phyloP scores from a whole-genome alignment of 495 filamentous ascomycete species.

The Cladorrhinum samala region DNA sequence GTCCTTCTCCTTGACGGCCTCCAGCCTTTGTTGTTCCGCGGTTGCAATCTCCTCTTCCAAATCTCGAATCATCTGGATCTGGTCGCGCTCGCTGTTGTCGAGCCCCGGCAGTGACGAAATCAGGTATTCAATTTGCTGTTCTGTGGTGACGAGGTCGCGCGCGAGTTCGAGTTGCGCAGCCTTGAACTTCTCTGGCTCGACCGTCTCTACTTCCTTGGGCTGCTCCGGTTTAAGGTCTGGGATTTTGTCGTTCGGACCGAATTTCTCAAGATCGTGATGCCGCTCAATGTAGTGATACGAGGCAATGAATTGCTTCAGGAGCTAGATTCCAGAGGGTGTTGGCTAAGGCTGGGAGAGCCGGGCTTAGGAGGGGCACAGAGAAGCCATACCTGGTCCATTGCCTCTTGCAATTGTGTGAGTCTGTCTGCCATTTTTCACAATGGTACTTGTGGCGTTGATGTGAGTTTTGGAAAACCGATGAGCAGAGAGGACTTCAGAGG shows the following conservation, averaged over 20 bases:
- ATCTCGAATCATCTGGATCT: conserved; percentile 65
- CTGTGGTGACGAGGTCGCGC: conserved; percentile 79
- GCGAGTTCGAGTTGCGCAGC: conserved; percentile 73
- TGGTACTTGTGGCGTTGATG: not conserved
- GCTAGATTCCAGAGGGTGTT: conserved; percentile 41
- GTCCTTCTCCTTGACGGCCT: conserved; percentile 67
- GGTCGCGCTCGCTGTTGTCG: conserved; percentile 75
- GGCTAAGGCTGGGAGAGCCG: not conserved
- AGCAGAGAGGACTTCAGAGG: not conserved
- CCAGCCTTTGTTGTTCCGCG: conserved; percentile 64
- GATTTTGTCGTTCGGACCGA: conserved; percentile 54
- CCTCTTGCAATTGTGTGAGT: conserved; percentile 90
- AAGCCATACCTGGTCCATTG: conserved; percentile 71
- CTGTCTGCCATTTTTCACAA: conserved; percentile 68
- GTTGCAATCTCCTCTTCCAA: conserved; percentile 69
- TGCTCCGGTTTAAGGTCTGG: conserved; percentile 49
- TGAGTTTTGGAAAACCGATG: not conserved
- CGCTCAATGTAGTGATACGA: conserved; percentile 74
- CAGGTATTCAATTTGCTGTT: conserved; percentile 88
- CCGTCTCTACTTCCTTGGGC: conserved; percentile 49
- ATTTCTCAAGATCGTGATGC: conserved; percentile 69
- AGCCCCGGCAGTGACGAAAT: conserved; percentile 82
- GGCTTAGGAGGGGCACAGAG: not conserved
- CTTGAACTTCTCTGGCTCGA: conserved; percentile 60
- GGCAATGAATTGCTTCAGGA: conserved; percentile 84